A percentile compares a stretch with the other conserved stretches of the same genome.
Conservation (phyloP, 371 early-diverging fungal genomes). For the Mucor velutinosus region DNA sequence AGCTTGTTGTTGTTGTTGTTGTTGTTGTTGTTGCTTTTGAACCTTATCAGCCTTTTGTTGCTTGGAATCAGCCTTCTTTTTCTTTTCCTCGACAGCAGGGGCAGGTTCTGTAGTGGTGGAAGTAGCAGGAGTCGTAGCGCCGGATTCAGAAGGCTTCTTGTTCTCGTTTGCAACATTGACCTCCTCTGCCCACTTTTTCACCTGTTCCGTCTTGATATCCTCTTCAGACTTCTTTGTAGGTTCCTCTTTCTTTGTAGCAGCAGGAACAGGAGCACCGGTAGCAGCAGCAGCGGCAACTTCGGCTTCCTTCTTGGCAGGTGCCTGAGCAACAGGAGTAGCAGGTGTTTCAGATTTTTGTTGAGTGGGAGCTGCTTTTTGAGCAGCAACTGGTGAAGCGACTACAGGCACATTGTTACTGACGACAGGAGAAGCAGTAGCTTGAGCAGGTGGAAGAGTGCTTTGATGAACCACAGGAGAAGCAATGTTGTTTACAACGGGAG, state of each 20-base stretch:
- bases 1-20: neutral
- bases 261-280: neutral
- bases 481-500: neutral
- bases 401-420: neutral
- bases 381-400: neutral
- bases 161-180: neutral
- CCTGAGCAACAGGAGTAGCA: neutral
- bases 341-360: constrained; percentile 8
- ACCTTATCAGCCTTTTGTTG: neutral
- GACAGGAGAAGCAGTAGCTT: neutral
- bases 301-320: neutral
- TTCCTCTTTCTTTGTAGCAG: neutral
- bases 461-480: neutral
- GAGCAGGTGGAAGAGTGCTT: neutral
- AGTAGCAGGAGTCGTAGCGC: neutral
- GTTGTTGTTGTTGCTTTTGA: constrained; percentile 10
- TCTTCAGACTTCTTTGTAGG: neutral
- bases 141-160: neutral
- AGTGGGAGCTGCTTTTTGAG: neutral
- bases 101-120: neutral
- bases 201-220: constrained; percentile 4
- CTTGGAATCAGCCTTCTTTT: constrained; percentile 10
- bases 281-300: neutral
- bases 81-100: constrained; percentile 12
- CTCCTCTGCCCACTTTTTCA: constrained; percentile 10